Base-by-base conservation (phyloP, 768 basidiomycete genomes). In the Phanerochaete sordida region DNA sequence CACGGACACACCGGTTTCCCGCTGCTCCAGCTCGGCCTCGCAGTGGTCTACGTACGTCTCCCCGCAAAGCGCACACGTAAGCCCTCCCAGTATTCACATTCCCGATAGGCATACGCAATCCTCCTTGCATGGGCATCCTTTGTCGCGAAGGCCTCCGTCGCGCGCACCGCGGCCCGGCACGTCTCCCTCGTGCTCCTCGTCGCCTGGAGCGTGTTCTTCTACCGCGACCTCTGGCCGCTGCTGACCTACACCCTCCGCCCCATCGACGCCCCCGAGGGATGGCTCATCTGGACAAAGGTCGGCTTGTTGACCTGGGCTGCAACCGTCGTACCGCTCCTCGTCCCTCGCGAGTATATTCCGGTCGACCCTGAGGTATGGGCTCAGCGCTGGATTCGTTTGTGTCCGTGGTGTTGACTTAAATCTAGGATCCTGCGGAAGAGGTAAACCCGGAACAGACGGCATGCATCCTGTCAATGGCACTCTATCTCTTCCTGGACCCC, bases 401-500 rank as follows among this genome's bases (percentile, higher is more conserved):
- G 24, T 8, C 1, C 47, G 47, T 49, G 33, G 19, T 5, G 24
- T 15, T 27, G n/a, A 31, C 24, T 5, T 44, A 6, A 19, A 6
- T 24, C 5, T 60, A 57, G 69, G 58, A 68, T 30, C 61, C 68
- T 45, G 48, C 51, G 6, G 13, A 51, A 19, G 61, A 65, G 28
- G 68, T 72, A 1, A 73, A 73, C 56, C 76, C 79, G 0, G 80
- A 83, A 64, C 81, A 81, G 58, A 79, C 77, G 6, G 75, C 79
- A 2, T 76, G 76, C 1, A 65, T 71, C 45, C 59, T 77, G n/a
- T 79, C 75, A 6, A 66, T 76, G 59, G 24, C 76, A n/a, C 67
- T 74, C 27, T 81, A 76, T 66, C 65, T 66, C 28, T 81, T 72
- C 70, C 66, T 82, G 65, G 76, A 80, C 44, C 65, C 66, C 0